A percentile compares a stretch with the other conserved stretches of the same genome.
phyloP scores from a whole-genome alignment of 169 alveolate species.

The Babesia bigemina region DNA sequence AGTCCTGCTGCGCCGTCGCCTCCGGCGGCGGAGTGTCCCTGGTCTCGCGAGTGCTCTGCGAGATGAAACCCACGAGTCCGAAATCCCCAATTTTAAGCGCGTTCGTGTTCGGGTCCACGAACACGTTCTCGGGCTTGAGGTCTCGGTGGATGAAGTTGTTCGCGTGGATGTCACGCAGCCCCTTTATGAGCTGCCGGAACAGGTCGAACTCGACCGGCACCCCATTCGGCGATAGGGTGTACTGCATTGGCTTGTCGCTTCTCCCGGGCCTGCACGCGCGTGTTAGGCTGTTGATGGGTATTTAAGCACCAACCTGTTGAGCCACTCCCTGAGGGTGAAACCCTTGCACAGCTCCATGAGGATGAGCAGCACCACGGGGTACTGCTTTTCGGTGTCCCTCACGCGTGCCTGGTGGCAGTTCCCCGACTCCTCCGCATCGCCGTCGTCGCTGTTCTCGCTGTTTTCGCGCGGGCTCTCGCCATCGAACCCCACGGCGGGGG shows the following conservation, averaged over 20 bases:
- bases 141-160: conserved; percentile 88
- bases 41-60: conserved; percentile 65
- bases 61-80: conserved; percentile 86
- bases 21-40: neutral
- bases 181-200: conserved; percentile 85
- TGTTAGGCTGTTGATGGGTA: neutral
- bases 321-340: conserved; percentile 86
- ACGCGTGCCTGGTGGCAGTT: neutral
- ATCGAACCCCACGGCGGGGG: neutral
- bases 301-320: conserved; percentile 55
- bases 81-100: conserved; percentile 88
- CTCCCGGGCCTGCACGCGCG: conserved; percentile 36
- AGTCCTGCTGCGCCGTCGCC: neutral
- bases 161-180: conserved; percentile 85
- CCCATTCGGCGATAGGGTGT: conserved; percentile 55
- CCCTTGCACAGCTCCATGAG: conserved; percentile 89
- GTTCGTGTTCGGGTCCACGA: conserved; percentile 81
- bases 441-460: neutral
- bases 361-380: conserved; percentile 79
- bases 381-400: conserved; percentile 27
- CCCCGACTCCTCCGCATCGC: neutral
- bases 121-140: conserved; percentile 88
- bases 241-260: conserved; percentile 69
- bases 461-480: neutral
- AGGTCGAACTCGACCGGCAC: conserved; percentile 78